Base-by-base conservation (phyloP, 306 rosid species). In the barrel medic (Medicago truncatula) region DNA sequence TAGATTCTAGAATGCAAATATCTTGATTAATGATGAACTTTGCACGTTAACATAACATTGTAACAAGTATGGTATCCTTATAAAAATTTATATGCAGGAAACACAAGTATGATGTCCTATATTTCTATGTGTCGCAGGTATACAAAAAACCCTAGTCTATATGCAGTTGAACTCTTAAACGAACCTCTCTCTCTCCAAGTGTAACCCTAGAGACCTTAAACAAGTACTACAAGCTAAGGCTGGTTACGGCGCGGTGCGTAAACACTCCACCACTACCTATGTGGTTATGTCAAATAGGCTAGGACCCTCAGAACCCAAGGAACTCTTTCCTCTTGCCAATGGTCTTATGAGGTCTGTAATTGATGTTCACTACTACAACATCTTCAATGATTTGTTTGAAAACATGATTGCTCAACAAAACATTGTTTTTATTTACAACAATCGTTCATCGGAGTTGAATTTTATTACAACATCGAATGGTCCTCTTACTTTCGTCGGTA, bases 401-500 rank as follows among this genome's bases (percentile, higher is more conserved):
- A 21, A 70, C 82, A 12, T 83, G 83, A 83, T 75, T 3, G 89
- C 59, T 3, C 91, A 90, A 71, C 84, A 92, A 7, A 86, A 92
- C 78, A 87, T 92, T 72, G 89, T 85, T 68, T 87, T 34, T 85
- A 72, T 90, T 80, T 3, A 67, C 71, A 77, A 49, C n/a, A 88
- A 87, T 14, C 88, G 96, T 3, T 59, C 94, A 3, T 41, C 63
- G 1, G 25, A 85, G n/a, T 72, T 92, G 76, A 82, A 31, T 21
- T 3, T 17, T 57, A 70, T 92, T 15, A 88, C 97, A 59, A 81
- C 90, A 44, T 81, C 96, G 21, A 88, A 92, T 58, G 96, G 93
- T 12, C 97, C 97, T 66, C 91, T 83, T 77, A 88, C 76, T 58
- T 85, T 92, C 69, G 84, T 92, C 4, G 96, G 97, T 90, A 85